Evolutionary conservation across 140 eudicot species (phyloP).

Genomic region (Oenanthe javanica): DNA sequence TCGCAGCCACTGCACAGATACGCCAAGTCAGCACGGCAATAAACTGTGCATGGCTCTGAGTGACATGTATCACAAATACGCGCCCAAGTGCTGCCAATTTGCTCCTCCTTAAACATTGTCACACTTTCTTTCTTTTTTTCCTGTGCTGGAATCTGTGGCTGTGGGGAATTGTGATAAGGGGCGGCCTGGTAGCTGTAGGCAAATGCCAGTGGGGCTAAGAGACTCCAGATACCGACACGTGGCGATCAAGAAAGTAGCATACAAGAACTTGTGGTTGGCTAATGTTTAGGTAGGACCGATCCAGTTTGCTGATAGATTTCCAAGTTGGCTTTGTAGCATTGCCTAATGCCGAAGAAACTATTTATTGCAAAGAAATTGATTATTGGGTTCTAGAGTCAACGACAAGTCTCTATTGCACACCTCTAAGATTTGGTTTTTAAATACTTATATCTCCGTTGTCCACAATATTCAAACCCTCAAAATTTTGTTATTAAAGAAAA

Average conservation of each 20-base stretch:
- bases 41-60: slow-evolving; percentile 44
- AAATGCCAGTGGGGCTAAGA: neutral
- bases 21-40: slow-evolving; percentile 63
- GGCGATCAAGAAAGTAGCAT: neutral
- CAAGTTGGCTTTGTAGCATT: neutral
- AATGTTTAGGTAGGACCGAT: neutral
- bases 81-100: slow-evolving; percentile 26
- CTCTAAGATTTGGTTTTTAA: neutral
- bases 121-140: neutral
- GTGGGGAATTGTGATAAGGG: slow-evolving; percentile 21
- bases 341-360: neutral
- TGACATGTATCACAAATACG: slow-evolving; percentile 59
- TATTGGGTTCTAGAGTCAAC: neutral
- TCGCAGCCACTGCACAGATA: slow-evolving; percentile 76
- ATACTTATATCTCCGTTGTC: too few species aligned
- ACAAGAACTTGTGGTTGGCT: slow-evolving; percentile 9
- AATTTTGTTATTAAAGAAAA: neutral
- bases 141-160: slow-evolving; percentile 4
- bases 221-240: neutral
- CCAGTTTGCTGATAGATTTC: slow-evolving; percentile 4
- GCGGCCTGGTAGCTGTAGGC: slow-evolving; percentile 25
- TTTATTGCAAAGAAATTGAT: neutral
- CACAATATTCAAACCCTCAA: neutral
- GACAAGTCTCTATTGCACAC: neutral
- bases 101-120: slow-evolving; percentile 40